Percentiles rank a stretch among this genome's conserved stretches.
These are phyloP conservation scores for Kwoniella shandongensis DNA, from an alignment of 768 basidiomycete species.

Conservation along the genomic window DNA sequence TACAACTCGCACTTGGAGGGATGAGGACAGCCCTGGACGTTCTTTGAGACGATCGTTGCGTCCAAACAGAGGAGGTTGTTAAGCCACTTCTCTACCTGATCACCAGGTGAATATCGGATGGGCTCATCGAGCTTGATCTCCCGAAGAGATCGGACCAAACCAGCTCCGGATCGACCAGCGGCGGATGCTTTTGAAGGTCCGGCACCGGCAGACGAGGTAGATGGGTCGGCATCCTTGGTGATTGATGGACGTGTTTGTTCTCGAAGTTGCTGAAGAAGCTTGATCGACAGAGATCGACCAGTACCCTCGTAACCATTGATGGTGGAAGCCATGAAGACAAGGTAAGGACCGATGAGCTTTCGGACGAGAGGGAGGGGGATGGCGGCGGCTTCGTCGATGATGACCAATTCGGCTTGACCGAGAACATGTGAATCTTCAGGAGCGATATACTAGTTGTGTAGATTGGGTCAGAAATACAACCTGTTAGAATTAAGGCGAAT, in stretches of 20 bases:
- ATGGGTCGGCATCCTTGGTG: conserved; percentile 61
- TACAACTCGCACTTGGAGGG: conserved; percentile 91
- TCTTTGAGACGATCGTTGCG: conserved; percentile 63
- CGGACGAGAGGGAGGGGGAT: conserved; percentile 94
- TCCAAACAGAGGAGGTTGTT: conserved; percentile 87
- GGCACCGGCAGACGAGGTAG: conserved; percentile 49
- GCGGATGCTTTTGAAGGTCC: conserved; percentile 52
- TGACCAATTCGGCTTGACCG: conserved; percentile 93
- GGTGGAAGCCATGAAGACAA: conserved; percentile 98
- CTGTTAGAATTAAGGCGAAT: not conserved
- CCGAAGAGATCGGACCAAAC: conserved; percentile 67
- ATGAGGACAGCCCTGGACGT: conserved; percentile 77
- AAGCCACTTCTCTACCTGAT: conserved; percentile 92
- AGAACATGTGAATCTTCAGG: conserved; percentile 97
- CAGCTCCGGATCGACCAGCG: conserved; percentile 50
- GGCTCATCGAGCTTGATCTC: conserved; percentile 95
- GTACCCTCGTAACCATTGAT: conserved; percentile 99
- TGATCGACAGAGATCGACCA: conserved; percentile 95
- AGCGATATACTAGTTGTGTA: conserved; percentile 87
- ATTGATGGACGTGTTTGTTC: conserved; percentile 82
- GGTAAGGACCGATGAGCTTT: conserved; percentile 87
- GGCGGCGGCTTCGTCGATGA: conserved; percentile 98
- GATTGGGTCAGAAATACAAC: no score
- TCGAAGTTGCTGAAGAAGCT: conserved; percentile 93
- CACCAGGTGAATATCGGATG: conserved; percentile 83